phyloP scores from a whole-genome alignment of 2,329 filamentous ascomycete species.

The Nemania sp. region DNA sequence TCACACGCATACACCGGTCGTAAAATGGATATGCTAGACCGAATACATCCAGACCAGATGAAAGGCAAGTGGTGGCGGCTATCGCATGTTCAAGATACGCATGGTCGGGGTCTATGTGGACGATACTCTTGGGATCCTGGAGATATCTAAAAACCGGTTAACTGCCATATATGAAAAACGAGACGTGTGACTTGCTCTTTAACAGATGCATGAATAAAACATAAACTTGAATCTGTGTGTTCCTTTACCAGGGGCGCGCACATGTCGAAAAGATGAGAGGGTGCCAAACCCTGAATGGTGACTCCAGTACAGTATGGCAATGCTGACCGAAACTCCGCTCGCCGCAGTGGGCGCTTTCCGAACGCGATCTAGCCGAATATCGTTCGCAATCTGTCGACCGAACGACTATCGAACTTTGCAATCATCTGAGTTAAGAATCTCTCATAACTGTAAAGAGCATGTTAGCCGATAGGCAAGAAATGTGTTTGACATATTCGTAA shows the following conservation, averaged over 20 bases:
- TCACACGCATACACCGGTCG: neutral
- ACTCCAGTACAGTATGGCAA: constrained; percentile 2
- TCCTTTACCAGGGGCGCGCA: constrained; percentile 15
- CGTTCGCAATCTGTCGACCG: constrained; percentile 6
- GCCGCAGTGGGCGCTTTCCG: constrained; percentile 6
- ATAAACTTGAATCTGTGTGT: constrained; percentile 6
- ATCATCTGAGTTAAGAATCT: constrained; percentile 12
- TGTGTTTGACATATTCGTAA: neutral
- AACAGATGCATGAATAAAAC: constrained; percentile 15
- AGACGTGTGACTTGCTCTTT: constrained; percentile 6
- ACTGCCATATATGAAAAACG: neutral
- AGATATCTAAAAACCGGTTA: neutral
- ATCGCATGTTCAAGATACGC: constrained; percentile 15
- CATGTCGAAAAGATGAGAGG: constrained; percentile 17
- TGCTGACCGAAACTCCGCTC: constrained; percentile 16
- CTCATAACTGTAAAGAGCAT: neutral
- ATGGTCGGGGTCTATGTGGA: neutral
- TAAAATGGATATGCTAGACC: neutral
- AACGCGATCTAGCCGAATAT: constrained; percentile 16
- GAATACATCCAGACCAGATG: constrained; percentile 11
- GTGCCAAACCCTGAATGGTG: neutral
- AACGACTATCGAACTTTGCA: constrained; percentile 6
- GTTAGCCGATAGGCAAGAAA: neutral
- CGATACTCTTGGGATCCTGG: constrained; percentile 1
- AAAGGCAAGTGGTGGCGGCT: constrained; percentile 6